phyloP scores from a whole-genome alignment of 768 basidiomycete species.

The Udeniomyces megalosporus region DNA sequence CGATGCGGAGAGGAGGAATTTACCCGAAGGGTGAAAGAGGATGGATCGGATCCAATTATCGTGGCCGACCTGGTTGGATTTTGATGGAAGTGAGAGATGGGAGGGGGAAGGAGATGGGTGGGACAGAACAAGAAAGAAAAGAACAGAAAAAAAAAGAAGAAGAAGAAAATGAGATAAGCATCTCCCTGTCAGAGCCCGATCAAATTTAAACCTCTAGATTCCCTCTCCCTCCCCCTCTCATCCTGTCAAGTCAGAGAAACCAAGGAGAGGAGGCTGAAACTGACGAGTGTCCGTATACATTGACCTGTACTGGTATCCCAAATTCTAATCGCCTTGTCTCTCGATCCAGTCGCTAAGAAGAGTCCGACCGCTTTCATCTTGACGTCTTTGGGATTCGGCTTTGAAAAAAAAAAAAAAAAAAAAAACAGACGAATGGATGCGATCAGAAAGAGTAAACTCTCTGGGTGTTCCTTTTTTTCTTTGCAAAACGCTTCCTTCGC shows the following conservation, averaged over 20 bases:
- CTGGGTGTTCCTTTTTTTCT: too few relatives aligned
- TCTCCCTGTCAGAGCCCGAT: too few relatives aligned
- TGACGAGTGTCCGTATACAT: slow-evolving; percentile 55
- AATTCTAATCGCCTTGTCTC: slow-evolving; percentile 81
- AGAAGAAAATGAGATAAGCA: background rate
- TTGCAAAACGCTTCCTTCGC: slow-evolving; percentile 18
- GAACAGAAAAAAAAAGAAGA: background rate
- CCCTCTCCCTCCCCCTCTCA: too few relatives aligned
- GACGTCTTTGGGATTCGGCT: slow-evolving; percentile 33
- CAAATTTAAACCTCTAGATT: too few relatives aligned
- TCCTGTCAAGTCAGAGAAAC: background rate
- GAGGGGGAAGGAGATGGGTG: background rate
- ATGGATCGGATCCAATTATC: slow-evolving; percentile 83
- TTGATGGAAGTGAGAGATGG: too few relatives aligned
- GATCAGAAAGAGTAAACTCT: too few relatives aligned
- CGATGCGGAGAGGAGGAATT: slow-evolving; percentile 74
- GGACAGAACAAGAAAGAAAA: background rate
- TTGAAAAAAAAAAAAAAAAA: slow-evolving; percentile 31
- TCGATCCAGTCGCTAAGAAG: slow-evolving; percentile 64
- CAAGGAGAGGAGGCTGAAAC: slow-evolving; percentile 18
- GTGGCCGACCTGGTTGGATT: slow-evolving; percentile 36
- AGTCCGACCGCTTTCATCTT: slow-evolving; percentile 30
- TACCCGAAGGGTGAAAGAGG: slow-evolving; percentile 77
- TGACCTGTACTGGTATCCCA: slow-evolving; percentile 80
- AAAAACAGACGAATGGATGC: background rate